A percentile compares a stretch with the other conserved stretches of the same genome.
phyloP scores from a whole-genome alignment of 2,329 filamentous ascomycete species.

The Sporothrix sp. region DNA sequence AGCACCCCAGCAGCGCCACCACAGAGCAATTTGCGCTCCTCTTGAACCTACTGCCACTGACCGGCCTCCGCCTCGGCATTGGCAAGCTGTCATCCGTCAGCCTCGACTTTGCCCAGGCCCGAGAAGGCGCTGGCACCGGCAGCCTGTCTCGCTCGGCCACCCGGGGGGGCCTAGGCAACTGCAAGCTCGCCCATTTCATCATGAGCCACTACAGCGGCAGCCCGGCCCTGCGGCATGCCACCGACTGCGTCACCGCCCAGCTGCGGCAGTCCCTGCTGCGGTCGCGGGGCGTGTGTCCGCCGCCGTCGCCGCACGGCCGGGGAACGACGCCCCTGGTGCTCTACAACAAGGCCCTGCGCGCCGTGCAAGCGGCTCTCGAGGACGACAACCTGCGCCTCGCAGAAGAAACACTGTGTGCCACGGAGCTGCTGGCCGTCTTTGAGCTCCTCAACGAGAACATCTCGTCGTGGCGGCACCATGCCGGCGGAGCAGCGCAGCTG shows the following conservation, averaged over 20 bases:
- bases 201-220: background rate
- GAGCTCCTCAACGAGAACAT: slow-evolving; percentile 3
- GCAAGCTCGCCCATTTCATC: slow-evolving; percentile 1
- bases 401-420: background rate
- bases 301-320: background rate
- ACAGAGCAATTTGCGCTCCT: background rate
- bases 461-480: slow-evolving; percentile 2
- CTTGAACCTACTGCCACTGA: background rate
- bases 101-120: background rate
- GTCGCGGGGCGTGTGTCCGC: background rate
- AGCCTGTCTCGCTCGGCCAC: background rate
- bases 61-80: background rate
- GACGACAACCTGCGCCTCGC: background rate
- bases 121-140: background rate
- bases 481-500: background rate
- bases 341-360: background rate
- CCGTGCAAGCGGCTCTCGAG: background rate
- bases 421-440: background rate
- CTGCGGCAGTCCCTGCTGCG: background rate
- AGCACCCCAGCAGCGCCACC: background rate
- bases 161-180: background rate
- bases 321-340: background rate
- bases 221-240: background rate
- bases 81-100: background rate
- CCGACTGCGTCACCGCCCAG: background rate